Base-by-base conservation (phyloP, 805 yeast genomes). In the Candida loeiensis region DNA sequence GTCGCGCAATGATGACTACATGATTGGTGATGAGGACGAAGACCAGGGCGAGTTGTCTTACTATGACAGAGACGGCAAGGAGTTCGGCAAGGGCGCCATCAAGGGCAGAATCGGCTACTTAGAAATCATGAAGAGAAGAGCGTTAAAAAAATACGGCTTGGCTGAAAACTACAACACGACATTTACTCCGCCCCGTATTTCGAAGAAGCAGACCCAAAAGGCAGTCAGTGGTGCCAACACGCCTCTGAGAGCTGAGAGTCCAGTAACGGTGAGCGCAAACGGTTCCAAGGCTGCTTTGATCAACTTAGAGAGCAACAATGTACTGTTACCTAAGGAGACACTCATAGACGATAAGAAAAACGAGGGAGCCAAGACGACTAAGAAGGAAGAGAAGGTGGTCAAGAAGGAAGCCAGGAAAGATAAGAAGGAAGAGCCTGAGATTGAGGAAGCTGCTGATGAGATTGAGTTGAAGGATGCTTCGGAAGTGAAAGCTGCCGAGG, bases 21-120 rank as follows among this genome's bases (percentile, higher is more conserved):
- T 54, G 59, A 55, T 69, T 51, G 74, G 73, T 6, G 73, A 68
- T 37, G 72, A 68, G 45, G 74, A 69, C 39, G 74, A 66, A 47
- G 72, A 58, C 33, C 61, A 64, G 45, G 74, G 74, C 5, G 73
- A 69, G 45, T 66, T 69, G 39, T 44, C 53, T 17, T 69, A 58
- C 45, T 59, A 47, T 39, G 74, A 69, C 44, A 56, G 58, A 40
- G 67, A 58, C 28, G 60, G 61, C 6, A 54, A 56, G 13, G 73
- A 67, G 49, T 66, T 69, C 33, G 59, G 60, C 29, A 52, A 53
- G 32, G 55, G 55, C 3, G 36, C 49, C 8, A 42, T 46, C 27
- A 54, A 50, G 34, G 63, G 61, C 8, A 43, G 38, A 16, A 48
- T 63, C n/a, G 54, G 59, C n/a, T 69, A 69, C 48, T 54, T 69